Conservation (phyloP, 1,284 basidiomycete genomes). For the Cutaneotrichosporon dermatis region DNA sequence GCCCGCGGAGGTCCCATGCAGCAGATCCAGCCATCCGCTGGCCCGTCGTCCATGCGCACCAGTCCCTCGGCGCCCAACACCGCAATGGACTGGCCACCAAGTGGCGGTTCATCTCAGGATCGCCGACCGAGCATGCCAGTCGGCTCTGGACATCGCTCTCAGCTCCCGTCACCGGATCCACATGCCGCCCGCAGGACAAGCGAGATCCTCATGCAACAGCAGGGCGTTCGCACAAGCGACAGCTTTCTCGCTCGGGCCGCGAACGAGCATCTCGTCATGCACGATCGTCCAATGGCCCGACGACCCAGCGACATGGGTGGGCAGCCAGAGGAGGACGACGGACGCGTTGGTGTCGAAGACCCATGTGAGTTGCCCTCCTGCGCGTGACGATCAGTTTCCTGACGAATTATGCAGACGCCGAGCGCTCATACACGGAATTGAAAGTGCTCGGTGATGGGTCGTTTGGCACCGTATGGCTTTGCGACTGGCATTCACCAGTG, state of each 20-base stretch:
- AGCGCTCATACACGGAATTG: conserved; percentile 56
- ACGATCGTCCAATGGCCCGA: neutral
- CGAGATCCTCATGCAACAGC: conserved; percentile 1
- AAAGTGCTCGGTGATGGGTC: conserved; percentile 94
- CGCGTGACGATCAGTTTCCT: too few species aligned
- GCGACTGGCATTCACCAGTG: conserved; percentile 96
- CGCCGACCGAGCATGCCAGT: neutral
- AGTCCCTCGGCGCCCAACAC: neutral
- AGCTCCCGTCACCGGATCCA: neutral
- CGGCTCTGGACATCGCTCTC: neutral
- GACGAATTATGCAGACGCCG: conserved; percentile 25
- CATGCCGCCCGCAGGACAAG: neutral
- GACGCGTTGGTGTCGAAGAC: conserved; percentile 40
- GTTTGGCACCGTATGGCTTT: conserved; percentile 96
- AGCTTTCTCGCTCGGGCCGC: conserved; percentile 1
- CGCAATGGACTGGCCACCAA: neutral
- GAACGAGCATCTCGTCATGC: neutral
- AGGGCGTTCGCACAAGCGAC: conserved; percentile 2
- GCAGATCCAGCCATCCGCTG: neutral
- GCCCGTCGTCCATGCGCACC: neutral
- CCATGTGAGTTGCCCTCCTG: conserved; percentile 32
- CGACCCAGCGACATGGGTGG: conserved; percentile 3
- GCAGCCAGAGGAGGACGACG: conserved; percentile 24
- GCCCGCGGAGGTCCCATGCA: neutral
- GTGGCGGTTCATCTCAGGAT: neutral